Conservation (phyloP, 208 protist genomes). For the Herpetomonas samuelpessoai region DNA sequence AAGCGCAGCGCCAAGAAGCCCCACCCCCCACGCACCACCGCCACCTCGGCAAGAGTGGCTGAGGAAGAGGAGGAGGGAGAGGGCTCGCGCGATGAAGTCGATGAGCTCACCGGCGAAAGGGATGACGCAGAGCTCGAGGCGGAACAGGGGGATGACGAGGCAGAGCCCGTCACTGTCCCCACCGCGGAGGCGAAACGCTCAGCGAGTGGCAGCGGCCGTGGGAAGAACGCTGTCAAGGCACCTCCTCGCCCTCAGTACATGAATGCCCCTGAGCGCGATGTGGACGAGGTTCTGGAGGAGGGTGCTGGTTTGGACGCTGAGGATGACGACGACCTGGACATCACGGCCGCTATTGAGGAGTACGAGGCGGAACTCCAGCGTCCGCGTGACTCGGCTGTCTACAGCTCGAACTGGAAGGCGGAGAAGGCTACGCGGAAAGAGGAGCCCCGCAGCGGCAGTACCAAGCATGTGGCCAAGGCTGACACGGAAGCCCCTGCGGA, state of each 20-base stretch:
- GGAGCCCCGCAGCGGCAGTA: neutral
- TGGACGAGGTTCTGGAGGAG: constrained; percentile 14
- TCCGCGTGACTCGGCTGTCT: neutral
- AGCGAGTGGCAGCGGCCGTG: too few species aligned
- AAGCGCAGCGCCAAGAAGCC: neutral
- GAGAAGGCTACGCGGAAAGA: neutral
- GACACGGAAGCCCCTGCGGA: neutral
- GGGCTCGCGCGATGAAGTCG: constrained; percentile 27
- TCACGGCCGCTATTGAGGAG: constrained; percentile 7
- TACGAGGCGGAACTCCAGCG: constrained; percentile 4
- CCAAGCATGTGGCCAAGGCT: neutral
- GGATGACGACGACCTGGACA: constrained; percentile 4
- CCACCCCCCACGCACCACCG: constrained; percentile 1
- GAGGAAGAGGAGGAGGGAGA: constrained; percentile 31
- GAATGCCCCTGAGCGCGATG: constrained; percentile 4
- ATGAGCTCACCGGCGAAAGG: constrained; percentile 3
- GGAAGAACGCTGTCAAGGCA: neutral
- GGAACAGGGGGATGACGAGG: constrained; percentile 3
- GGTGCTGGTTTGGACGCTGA: constrained; percentile 7
- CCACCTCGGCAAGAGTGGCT: neutral
- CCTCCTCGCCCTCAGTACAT: neutral
- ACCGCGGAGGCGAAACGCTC: neutral
- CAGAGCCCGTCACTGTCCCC: neutral
- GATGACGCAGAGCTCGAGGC: neutral
- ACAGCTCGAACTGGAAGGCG: too few species aligned